Evolutionary conservation across 1,284 basidiomycete genomes (phyloP).

Genomic region (Ceratobasidium sp.): DNA sequence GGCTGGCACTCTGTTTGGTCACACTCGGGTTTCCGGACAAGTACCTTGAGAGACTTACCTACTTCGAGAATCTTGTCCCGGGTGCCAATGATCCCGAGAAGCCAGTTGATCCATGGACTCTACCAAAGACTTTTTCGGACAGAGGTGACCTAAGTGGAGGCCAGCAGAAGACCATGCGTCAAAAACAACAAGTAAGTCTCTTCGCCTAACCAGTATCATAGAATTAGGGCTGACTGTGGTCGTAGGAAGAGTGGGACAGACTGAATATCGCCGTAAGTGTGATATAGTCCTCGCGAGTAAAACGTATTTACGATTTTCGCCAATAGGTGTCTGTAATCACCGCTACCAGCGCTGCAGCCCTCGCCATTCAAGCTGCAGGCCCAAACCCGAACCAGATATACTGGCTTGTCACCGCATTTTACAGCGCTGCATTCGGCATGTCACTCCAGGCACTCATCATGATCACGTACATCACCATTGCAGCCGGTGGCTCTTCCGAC

Average conservation of each 20-base stretch:
- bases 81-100: not conserved
- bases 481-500: slow-evolving; percentile 27
- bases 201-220: not conserved
- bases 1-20: not conserved
- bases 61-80: slow-evolving; percentile 22
- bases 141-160: slow-evolving; percentile 2
- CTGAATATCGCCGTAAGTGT: slow-evolving; percentile 18
- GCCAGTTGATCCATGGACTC: not conserved
- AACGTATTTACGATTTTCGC: not conserved
- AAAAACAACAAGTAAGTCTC: slow-evolving; percentile 32
- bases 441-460: slow-evolving; percentile 19
- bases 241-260: slow-evolving; percentile 29
- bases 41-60: slow-evolving; percentile 18
- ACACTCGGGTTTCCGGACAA: slow-evolving; percentile 31
- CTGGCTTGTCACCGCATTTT: slow-evolving; percentile 37
- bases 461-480: slow-evolving; percentile 33
- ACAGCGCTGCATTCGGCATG: slow-evolving; percentile 31
- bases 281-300: not conserved
- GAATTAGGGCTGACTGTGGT: not conserved
- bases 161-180: slow-evolving; percentile 25
- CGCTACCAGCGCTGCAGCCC: slow-evolving; percentile 26
- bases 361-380: slow-evolving; percentile 27
- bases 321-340: slow-evolving; percentile 33
- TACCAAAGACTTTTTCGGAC: slow-evolving; percentile 15
- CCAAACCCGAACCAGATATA: not conserved